Base-by-base conservation (phyloP, 306 rosid genomes). In the Oemleria cerasiformis region DNA sequence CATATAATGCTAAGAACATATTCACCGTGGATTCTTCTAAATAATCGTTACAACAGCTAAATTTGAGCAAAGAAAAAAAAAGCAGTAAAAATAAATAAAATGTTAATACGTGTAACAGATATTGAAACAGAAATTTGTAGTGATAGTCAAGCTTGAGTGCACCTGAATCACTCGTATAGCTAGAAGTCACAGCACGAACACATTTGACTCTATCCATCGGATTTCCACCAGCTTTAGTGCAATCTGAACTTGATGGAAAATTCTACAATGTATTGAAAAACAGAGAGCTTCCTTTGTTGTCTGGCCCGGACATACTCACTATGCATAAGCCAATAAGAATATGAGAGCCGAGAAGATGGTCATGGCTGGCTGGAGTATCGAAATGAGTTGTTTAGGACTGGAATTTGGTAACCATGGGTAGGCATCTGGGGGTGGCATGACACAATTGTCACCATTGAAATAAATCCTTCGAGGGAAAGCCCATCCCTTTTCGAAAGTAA, bases 401-500 rank as follows among this genome's bases (percentile, higher is more conserved):
- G 91, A 73, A 74, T 91, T 94, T 53, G 99, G 99, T 67, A 85
- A 75, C 96, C 97, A 94, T 23, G 99, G 99, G 72, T 94, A 94
- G 65, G 96, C 82, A 80, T 94, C 99, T 40, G 99, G 99, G 65
- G 99, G 95, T 70, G 99, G 99, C 91, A 86, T 84, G 63, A 86
- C 91, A 79, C 91, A 86, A 65, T 86, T 86, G 75, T 86, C 91
- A 19, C 97, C 96, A 13, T 94, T 94, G 80, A 94, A 94, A 73
- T 94, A 94, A 74, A 94, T 80, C 49, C 99, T 94, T 75, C 99
- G 82, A 7, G 99, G 97, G 79, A 94, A 94, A 58, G 97, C 99
- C 97, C 99, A 94, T 59, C 99, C 99, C 72, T 94, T 94, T 49
- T 94, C 99, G 25, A 91, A 89, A 64, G 96, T 87, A 80, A 94